Percentiles rank a stretch among this genome's conserved stretches.
phyloP scores from a whole-genome alignment of 331 rosid species.

The Dryas integrifolia region DNA sequence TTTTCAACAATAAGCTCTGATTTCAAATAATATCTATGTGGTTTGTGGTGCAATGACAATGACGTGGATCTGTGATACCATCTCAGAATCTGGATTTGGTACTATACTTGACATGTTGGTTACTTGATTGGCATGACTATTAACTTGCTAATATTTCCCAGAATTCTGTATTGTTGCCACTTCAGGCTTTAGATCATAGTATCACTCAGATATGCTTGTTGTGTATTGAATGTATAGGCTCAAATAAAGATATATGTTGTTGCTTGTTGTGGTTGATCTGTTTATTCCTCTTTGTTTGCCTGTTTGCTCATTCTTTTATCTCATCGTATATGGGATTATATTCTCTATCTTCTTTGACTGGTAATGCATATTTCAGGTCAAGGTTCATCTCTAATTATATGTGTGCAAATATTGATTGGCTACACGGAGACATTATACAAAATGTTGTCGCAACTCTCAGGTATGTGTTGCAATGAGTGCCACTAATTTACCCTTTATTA shows the following conservation, averaged over 20 bases:
- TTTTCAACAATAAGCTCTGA: neutral
- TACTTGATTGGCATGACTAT: neutral
- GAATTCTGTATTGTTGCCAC: neutral
- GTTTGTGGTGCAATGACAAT: slow-evolving; percentile 95
- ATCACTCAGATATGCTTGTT: neutral
- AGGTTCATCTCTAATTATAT: slow-evolving; percentile 86
- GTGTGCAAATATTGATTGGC: slow-evolving; percentile 91
- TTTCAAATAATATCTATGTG: neutral
- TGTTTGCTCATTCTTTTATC: neutral
- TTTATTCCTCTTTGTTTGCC: neutral
- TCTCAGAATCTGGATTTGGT: slow-evolving; percentile 98
- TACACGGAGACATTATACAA: slow-evolving; percentile 84
- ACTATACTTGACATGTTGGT: slow-evolving; percentile 26
- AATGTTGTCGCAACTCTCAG: slow-evolving; percentile 92
- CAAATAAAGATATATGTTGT: neutral
- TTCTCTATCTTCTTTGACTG: slow-evolving; percentile 30
- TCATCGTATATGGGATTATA: slow-evolving; percentile 1
- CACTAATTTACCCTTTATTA: neutral
- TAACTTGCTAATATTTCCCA: neutral
- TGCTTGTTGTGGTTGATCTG: neutral
- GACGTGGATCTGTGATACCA: slow-evolving; percentile 93
- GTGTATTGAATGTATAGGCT: neutral
- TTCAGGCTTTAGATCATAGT: neutral
- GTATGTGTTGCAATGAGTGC: slow-evolving; percentile 42
- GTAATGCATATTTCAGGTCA: slow-evolving; percentile 66